phyloP scores from a whole-genome alignment of 148 eudicot genomes.

The Oxyria digyna region DNA sequence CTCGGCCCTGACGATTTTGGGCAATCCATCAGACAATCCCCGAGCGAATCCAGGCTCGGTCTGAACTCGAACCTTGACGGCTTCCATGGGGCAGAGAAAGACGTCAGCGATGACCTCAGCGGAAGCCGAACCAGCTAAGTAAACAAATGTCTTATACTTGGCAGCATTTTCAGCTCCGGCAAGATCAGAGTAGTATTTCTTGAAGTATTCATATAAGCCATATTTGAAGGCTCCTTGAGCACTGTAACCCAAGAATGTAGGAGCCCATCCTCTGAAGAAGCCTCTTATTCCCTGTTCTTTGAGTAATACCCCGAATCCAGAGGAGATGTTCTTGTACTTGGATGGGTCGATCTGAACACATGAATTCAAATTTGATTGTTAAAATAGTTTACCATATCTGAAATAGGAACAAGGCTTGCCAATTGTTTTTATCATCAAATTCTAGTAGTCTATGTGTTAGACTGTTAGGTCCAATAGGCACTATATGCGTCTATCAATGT shows the following conservation, averaged over 20 bases:
- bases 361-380: neutral
- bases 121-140: slow-evolving; percentile 64
- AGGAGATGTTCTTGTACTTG: slow-evolving; percentile 47
- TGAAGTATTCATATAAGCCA: slow-evolving; percentile 67
- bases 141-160: slow-evolving; percentile 54
- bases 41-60: slow-evolving; percentile 65
- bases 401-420: too few species aligned
- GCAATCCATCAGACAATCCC: slow-evolving; percentile 64
- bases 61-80: slow-evolving; percentile 74
- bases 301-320: slow-evolving; percentile 47
- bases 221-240: slow-evolving; percentile 67
- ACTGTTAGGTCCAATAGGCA: too few species aligned
- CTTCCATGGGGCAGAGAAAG: slow-evolving; percentile 71
- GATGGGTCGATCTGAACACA: slow-evolving; percentile 42
- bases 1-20: slow-evolving; percentile 48
- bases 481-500: too few species aligned
- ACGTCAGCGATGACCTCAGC: slow-evolving; percentile 67
- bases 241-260: slow-evolving; percentile 63
- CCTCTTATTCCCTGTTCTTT: slow-evolving; percentile 60
- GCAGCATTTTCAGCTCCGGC: slow-evolving; percentile 51
- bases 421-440: too few species aligned
- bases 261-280: slow-evolving; percentile 66
- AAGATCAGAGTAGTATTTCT: slow-evolving; percentile 62
- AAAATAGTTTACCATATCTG: too few species aligned
- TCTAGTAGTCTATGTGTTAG: too few species aligned